A percentile compares a stretch with the other conserved stretches of the same genome.
phyloP scores from a whole-genome alignment of 208 protist species.

The Leishmania martiniquensis region DNA sequence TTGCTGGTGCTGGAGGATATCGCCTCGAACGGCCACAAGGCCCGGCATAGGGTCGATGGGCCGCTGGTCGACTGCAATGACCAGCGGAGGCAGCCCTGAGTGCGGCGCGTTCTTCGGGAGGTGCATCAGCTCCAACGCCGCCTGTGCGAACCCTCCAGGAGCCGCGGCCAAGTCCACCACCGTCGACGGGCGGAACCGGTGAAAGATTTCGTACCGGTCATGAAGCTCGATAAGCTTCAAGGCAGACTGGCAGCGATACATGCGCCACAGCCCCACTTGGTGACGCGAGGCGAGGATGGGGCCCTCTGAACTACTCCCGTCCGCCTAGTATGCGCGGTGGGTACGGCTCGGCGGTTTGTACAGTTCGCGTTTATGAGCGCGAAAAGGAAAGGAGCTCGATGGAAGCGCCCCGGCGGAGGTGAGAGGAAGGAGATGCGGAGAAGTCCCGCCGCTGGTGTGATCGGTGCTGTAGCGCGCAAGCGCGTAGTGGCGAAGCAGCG shows the following conservation, averaged over 20 bases:
- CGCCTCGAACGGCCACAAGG: conserved; percentile 36
- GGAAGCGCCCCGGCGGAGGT: not conserved
- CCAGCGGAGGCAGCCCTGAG: conserved; percentile 24
- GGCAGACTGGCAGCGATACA: conserved; percentile 69
- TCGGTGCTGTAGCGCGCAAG: not conserved
- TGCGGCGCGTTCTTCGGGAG: not conserved
- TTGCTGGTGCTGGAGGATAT: conserved; percentile 53
- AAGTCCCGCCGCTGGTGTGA: not conserved
- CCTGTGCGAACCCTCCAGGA: conserved; percentile 73
- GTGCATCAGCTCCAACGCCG: conserved; percentile 62
- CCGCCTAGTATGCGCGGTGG: not conserved
- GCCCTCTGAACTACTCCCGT: not conserved
- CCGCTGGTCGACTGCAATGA: conserved; percentile 69
- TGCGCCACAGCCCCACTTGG: not conserved
- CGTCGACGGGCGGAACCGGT: conserved; percentile 26
- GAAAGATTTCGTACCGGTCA: conserved; percentile 46
- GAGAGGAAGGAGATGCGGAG: not conserved
- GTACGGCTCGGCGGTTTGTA: not conserved
- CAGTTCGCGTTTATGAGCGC: not conserved
- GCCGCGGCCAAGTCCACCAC: conserved; percentile 78
- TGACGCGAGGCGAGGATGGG: not conserved
- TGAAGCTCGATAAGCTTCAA: conserved; percentile 72
- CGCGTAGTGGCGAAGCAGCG: not conserved
- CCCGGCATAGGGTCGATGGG: conserved; percentile 48
- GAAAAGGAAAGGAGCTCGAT: not conserved